Base-by-base conservation (phyloP, 345 rosid species). In the Populus davidiana region DNA sequence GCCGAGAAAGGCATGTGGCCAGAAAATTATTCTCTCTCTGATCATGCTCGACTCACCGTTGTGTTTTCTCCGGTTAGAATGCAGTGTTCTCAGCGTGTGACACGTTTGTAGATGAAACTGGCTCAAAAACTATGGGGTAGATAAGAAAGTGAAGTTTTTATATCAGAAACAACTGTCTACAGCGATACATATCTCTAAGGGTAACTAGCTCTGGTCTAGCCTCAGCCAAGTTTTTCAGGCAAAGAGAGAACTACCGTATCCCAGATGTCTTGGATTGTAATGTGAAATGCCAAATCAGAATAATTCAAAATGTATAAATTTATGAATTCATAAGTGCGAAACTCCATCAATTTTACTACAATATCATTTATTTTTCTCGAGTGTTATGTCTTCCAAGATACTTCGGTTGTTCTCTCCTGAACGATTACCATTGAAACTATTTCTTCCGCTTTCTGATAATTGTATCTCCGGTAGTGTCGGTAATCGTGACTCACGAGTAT, bases 1-100 rank as follows among this genome's bases (percentile, higher is more conserved):
- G 94, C 85, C 4, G 97, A 92, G 81, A 88, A 85, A 76, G 97
- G 93, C 70, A 76, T 72, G 77, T 92, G 93, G 94, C 97, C 97
- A 0, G 88, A 91, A 79, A 84, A 90, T 67, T 92, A 90, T 83
- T 89, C 88, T 29, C 93, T 92, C 18, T 92, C 97, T 4, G 94
- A 92, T 59, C 97, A 90, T 75, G 94, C 94, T 16, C 84, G 89
- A 44, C 94, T 92, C 21, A 92, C 94, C 0, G 94, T 88, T 25
- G 93, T 89, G 47, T 88, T 92, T 82, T 89, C 92, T 1, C 97
- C 94, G 2, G 87, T 88, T 76, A 83, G 82, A 82, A 87, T 92
- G 90, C 91, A 88, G 50, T 76, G 87, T 69, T 87, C 88, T 63
- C 27, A 70, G 31, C 75, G 13, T 10, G 35, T 72, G 3, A 43